Evolutionary conservation across 192 early-diverging fungal species (phyloP).

Genomic region (Coemansia sp.): DNA sequence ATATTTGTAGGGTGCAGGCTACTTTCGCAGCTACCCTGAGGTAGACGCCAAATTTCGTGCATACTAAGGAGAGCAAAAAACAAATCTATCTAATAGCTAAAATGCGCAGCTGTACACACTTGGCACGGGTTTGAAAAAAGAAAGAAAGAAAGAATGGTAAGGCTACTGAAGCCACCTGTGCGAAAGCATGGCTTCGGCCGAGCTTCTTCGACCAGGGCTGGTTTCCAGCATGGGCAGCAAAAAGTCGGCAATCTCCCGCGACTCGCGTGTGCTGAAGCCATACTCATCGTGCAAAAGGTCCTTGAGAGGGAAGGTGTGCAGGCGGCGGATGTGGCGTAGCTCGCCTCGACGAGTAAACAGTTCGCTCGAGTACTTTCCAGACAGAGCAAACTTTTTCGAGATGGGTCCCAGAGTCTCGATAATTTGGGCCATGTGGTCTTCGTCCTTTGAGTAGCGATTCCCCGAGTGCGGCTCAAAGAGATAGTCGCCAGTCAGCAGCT

Average conservation of each 20-base stretch:
- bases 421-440: slow-evolving; percentile 97
- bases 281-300: slow-evolving; percentile 93
- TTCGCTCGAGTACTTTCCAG: slow-evolving; percentile 80
- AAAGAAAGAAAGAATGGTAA: background rate
- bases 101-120: background rate
- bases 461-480: slow-evolving; percentile 93
- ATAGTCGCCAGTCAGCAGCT: slow-evolving; percentile 91
- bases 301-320: slow-evolving; percentile 75
- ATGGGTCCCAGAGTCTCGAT: slow-evolving; percentile 89
- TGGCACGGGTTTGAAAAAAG: background rate
- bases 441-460: slow-evolving; percentile 81
- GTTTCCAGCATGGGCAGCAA: slow-evolving; percentile 78
- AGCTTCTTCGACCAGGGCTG: slow-evolving; percentile 57
- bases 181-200: slow-evolving; percentile 57
- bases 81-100: background rate
- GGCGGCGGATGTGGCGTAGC: slow-evolving; percentile 82
- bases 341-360: slow-evolving; percentile 89
- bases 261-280: slow-evolving; percentile 64
- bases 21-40: background rate
- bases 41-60: background rate
- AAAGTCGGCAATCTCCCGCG: slow-evolving; percentile 76
- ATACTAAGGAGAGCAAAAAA: background rate
- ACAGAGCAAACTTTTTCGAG: slow-evolving; percentile 72
- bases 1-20: too few species aligned
- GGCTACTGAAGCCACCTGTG: slow-evolving; percentile 57